These are phyloP conservation scores for Penicillium sp. DNA, from an alignment of 2,329 filamentous ascomycete genomes.

Conservation along the genomic window DNA sequence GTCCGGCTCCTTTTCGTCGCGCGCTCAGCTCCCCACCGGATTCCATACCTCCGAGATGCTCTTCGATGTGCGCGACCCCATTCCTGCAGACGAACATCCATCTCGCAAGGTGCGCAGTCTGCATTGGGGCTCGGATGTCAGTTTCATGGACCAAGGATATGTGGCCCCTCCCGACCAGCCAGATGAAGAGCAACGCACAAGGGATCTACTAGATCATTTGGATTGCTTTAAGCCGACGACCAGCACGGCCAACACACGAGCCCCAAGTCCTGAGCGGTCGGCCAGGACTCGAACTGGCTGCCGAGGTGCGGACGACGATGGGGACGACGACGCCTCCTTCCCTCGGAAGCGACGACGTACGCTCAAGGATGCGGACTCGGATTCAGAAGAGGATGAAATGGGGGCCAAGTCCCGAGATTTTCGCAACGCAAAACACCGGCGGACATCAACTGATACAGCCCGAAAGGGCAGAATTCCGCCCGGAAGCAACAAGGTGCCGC, in stretches of 20 bases:
- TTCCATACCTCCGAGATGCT: slow-evolving; percentile 41
- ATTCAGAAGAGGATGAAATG: slow-evolving; percentile 36
- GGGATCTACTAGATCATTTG: slow-evolving; percentile 56
- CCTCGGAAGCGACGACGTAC: slow-evolving; percentile 35
- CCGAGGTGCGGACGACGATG: slow-evolving; percentile 6
- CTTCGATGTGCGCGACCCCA: slow-evolving; percentile 37
- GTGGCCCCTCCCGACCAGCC: slow-evolving; percentile 57
- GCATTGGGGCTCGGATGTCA: slow-evolving; percentile 67
- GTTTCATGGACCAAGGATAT: slow-evolving; percentile 61
- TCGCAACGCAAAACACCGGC: slow-evolving; percentile 30
- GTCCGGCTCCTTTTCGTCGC: slow-evolving; percentile 13
- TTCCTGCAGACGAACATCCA: slow-evolving; percentile 37
- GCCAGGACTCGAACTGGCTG: slow-evolving; percentile 10
- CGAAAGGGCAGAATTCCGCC: slow-evolving; percentile 35
- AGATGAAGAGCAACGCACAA: slow-evolving; percentile 56
- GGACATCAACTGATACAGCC: slow-evolving; percentile 36
- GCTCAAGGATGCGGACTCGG: slow-evolving; percentile 41
- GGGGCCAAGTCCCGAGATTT: slow-evolving; percentile 51
- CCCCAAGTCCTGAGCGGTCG: slow-evolving; percentile 53
- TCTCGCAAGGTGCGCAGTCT: slow-evolving; percentile 46
- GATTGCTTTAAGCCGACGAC: slow-evolving; percentile 57
- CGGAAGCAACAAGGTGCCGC: slow-evolving; percentile 29
- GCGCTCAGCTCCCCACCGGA: slow-evolving; percentile 28
- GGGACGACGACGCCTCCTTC: slow-evolving; percentile 21
- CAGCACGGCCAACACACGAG: slow-evolving; percentile 60